A percentile compares a stretch with the other conserved stretches of the same genome.
Evolutionary conservation across 306 rosid genomes (phyloP).

Genomic region (Vigna trinervia): DNA sequence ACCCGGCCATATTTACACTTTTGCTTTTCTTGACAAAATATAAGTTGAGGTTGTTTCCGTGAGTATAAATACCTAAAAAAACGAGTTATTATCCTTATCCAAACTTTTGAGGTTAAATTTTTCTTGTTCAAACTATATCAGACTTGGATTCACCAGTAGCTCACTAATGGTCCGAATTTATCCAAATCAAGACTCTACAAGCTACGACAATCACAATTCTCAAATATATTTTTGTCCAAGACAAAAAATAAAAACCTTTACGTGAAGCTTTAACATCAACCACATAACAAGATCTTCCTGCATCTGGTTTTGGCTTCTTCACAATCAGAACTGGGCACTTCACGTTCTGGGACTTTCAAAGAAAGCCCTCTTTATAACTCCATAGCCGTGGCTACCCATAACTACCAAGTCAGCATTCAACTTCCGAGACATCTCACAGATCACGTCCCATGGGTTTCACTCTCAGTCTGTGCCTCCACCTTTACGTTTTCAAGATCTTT

Average conservation of each 20-base stretch:
- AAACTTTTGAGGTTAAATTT: not conserved
- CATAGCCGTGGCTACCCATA: slow-evolving; percentile 75
- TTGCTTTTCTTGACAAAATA: too few species aligned
- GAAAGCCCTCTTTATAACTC: slow-evolving; percentile 66
- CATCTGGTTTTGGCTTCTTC: slow-evolving; percentile 62
- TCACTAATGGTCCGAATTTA: not conserved
- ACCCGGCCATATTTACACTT: too few species aligned
- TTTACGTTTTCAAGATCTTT: slow-evolving; percentile 41
- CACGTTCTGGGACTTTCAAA: slow-evolving; percentile 74
- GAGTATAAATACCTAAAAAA: too few species aligned
- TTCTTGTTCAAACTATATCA: not conserved
- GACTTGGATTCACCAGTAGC: not conserved
- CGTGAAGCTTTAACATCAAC: not conserved
- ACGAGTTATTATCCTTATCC: too few species aligned
- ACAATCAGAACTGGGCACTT: slow-evolving; percentile 76
- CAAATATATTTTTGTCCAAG: not conserved
- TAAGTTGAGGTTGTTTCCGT: too few species aligned
- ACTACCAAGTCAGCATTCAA: slow-evolving; percentile 60
- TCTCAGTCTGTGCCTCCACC: slow-evolving; percentile 64
- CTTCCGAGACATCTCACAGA: slow-evolving; percentile 62
- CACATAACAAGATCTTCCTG: not conserved
- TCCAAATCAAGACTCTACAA: not conserved
- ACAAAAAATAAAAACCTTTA: not conserved
- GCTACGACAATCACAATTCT: not conserved
- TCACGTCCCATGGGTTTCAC: slow-evolving; percentile 70